Base-by-base conservation (phyloP, 1,284 basidiomycete species). In the Boletus nobilissimus region DNA sequence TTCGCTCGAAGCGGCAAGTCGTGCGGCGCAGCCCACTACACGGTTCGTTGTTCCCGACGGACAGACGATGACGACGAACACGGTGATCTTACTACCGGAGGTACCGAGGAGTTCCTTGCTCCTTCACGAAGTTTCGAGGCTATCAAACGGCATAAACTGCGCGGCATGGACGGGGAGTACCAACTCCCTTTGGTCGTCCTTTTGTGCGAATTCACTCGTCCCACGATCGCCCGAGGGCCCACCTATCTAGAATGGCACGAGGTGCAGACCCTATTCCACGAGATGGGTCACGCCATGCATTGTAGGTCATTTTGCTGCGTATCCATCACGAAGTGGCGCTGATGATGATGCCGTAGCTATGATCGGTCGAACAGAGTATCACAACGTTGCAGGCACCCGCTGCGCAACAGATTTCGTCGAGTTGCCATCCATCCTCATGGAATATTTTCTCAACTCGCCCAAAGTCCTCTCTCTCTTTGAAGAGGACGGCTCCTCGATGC, bases 281-380 rank as follows among this genome's bases (percentile, higher is more conserved):
- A 99, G 87, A 99, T 99, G 97, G 98, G 98, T 0, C 98, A 99
- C 86, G 98, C 98, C 4, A 97, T 99, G 91, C 98, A 99, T 85
- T 99, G 97, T 97, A 83, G 90, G 97, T 90, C 62, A 74, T 60
- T 63, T 77, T 62, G 40, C 71, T 51, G 29, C 54, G 72, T 26
- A 70, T 71, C 24, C 34, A 66, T 72, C 16, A 57, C n/a, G 24
- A 22, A 66, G 64, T n/a, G 67, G 74, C n/a, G 74, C 74, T 84
- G 66, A 84, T 76, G 65, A 79, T 67, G 62, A 73, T 46, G 60
- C 38, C 8, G 26, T 64, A 98, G 97, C 98, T 3, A 99, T 99
- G 98, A 95, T 99, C 77, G 98, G 98, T 34, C 91, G 96, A 57
- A 99, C 97, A 13, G 97, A 98, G 82, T 99, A 98, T 85, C 98